Base-by-base conservation (phyloP, 768 basidiomycete species). In the Mycena floridula region DNA sequence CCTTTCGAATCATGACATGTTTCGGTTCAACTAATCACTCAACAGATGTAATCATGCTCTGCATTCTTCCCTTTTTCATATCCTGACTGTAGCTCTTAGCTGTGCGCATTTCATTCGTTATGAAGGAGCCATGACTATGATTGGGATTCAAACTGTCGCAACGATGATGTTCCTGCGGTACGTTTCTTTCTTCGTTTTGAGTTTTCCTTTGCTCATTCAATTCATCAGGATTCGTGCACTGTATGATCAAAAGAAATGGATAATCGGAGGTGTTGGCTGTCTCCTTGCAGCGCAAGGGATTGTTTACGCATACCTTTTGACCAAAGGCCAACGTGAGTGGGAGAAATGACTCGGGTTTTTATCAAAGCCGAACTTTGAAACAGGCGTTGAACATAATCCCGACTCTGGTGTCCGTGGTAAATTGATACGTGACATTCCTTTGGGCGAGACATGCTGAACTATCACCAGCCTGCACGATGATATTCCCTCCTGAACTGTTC, bases 41-140 rank as follows among this genome's bases (percentile, higher is more conserved):
- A 3, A 35, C 32, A 35, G 32, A 35, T 13, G 32, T 35, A 3
- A 18, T 18, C 18, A 35, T 9, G 22, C 4, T 35, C 32, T 3
- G 32, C 18, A 35, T 7, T 15, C 32, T 35, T 18, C 18, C 32
- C 13, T 35, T 18, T 15, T 35, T 4, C 32, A n/a, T n/a, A n/a
- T n/a, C n/a, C n/a, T 45, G 43, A 37, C 32, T 22, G 7, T 35
- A 32, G 22, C 5, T 26, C n/a, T 12, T 20, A 64, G 63, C 13
- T 65, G 63, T 40, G 20, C 20, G 15, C 58, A 50, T 42, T 64
- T 63, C 42, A 53, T 65, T 23, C 54, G 55, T 16, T 64, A 63
- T 38, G 63, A 64, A 41, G 63, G 63, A 5, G 51, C 61, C 22
- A 70, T 69, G 58, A 70, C 70, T 0, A 61, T 66, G 13, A 59